Base-by-base conservation (phyloP, 345 rosid species). In the Turnera subulata region DNA sequence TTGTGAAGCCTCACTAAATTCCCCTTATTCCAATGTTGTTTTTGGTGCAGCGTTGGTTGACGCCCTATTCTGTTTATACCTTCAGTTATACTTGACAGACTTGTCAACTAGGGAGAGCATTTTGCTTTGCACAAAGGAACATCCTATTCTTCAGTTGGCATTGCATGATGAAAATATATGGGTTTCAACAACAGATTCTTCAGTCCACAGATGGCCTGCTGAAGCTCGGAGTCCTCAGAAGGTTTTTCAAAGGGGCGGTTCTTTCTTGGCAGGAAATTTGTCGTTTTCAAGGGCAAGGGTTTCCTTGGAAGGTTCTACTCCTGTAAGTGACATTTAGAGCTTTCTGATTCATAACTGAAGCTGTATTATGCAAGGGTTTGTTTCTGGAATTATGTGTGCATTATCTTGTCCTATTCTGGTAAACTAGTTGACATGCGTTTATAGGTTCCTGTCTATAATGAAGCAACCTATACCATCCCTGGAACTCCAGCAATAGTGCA, bases 211-310 rank as follows among this genome's bases (percentile, higher is more conserved):
- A 73, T 94, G 99, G 97, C 93, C 91, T 47, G 96, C 89, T 39
- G 97, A 90, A 69, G 97, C 78, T 61, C 79, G 55, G 67, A 85
- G 75, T 72, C 99, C 96, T 66, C 95, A 88, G 59, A 90, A 82
- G 70, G 72, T 80, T 63, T 88, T 94, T 70, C 78, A 85, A 67
- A 84, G 76, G 73, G 97, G 96, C 33, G 95, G 95, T 66, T 85
- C 99, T 37, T 94, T 94, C 72, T 79, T 94, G 76, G 97, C 97
- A 60, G 99, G 99, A 68, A 94, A 90, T 64, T 79, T 90, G 66
- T 90, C 97, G 25, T 94, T 90, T 77, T 80, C 95, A 33, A 90
- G 99, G 80, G 93, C 97, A 56, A 84, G 97, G 73, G 88, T 85
- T 61, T 94, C 99, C 33, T 75, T 94, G 59, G 99, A 94, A 82